A percentile compares a stretch with the other conserved stretches of the same genome.
Conservation (phyloP, 2,329 filamentous ascomycete species). For the Lecanicillium sp. region DNA sequence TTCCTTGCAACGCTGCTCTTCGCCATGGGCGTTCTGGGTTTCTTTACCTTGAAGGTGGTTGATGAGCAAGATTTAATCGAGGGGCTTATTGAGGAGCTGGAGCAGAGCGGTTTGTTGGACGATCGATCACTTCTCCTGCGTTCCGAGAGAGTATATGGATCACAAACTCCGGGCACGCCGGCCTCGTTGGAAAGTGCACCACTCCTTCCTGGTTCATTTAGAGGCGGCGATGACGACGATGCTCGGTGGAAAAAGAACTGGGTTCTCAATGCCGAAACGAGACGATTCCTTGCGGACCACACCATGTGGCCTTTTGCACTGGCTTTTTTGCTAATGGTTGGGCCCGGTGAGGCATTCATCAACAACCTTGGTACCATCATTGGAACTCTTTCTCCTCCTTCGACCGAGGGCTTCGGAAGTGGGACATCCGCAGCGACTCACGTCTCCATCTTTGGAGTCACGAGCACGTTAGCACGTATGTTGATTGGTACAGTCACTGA, state of each 20-base stretch:
- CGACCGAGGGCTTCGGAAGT: conserved; percentile 32
- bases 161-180: conserved; percentile 34
- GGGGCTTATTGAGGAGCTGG: conserved; percentile 83
- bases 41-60: conserved; percentile 69
- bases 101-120: conserved; percentile 76
- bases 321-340: conserved; percentile 88
- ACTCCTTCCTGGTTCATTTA: conserved; percentile 29
- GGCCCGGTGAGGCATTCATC: conserved; percentile 95
- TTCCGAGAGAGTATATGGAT: conserved; percentile 55
- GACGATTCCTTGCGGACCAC: conserved; percentile 73
- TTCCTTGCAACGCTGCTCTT: conserved; percentile 73
- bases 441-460: conserved; percentile 85
- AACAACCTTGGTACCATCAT: conserved; percentile 96
- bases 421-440: conserved; percentile 72
- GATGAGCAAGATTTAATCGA: conserved; percentile 85
- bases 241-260: conserved; percentile 73
- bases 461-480: conserved; percentile 86
- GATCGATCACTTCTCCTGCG: conserved; percentile 66
- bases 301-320: conserved; percentile 95
- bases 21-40: conserved; percentile 64
- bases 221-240: conserved; percentile 39
- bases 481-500: conserved; percentile 85
- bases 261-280: conserved; percentile 87
- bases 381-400: conserved; percentile 67
- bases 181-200: conserved; percentile 40